Base-by-base conservation (phyloP, 345 rosid species). In the Limnanthes douglasii region DNA sequence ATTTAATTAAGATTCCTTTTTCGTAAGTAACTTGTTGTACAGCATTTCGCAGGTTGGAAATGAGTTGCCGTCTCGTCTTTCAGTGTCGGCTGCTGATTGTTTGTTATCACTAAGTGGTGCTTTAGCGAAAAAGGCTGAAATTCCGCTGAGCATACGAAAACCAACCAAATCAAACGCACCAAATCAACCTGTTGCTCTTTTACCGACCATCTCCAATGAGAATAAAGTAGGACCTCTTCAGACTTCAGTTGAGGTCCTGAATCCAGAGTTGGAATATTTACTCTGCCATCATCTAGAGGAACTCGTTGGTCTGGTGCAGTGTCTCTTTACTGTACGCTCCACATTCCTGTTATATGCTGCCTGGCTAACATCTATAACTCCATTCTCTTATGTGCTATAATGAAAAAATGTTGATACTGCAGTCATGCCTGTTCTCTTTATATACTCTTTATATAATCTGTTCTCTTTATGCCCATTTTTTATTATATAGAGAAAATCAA, bases 71-170 rank as follows among this genome's bases (percentile, higher is more conserved):
- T 75, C 92, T 36, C 84, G 94, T 41, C 94, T 86, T 28, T 54
- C 94, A 39, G 46, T 81, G 36, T 57, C 77, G 35, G 97, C 93
- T 68, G 93, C 97, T 40, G 97, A 86, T 61, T 86, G 97, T 49
- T 61, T 70, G 31, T 53, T 86, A 46, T 53, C 94, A 18, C 40
- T 86, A 22, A 75, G 72, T 21, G 73, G 65, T 45, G 92, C 84
- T 41, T 53, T 86, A 51, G 61, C 81, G 20, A 86, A 65, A 59
- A 74, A 52, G 45, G 49, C 56, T 51, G 65, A 54, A 45, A 65
- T 48, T 17, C 21, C 40, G 5, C 54, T 46, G 31, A 69, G 50
- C 15, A 63, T 21, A 48, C 51, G 51, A 27, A 64, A 59, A 41
- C 16, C 55, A 43, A 31, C 53, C 46, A 52, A 45, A 43, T 27